Evolutionary conservation across 1,284 basidiomycete genomes (phyloP).

Genomic region (Gymnopus androsaceus): DNA sequence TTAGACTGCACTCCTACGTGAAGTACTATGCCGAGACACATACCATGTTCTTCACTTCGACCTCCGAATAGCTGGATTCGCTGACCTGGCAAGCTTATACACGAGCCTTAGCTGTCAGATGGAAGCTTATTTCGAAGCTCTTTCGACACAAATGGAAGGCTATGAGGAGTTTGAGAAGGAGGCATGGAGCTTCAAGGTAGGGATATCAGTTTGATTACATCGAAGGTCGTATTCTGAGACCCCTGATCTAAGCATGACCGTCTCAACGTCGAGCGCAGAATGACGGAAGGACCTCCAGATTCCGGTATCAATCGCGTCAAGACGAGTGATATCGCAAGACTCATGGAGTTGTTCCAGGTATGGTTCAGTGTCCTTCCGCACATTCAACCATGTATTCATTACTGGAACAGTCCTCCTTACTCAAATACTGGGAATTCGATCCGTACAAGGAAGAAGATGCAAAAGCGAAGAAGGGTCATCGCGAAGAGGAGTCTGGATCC

Average conservation of each 20-base stretch:
- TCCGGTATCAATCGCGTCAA: slow-evolving; percentile 49
- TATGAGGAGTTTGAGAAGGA: slow-evolving; percentile 75
- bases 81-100: slow-evolving; percentile 76
- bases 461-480: slow-evolving; percentile 19
- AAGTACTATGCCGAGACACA: slow-evolving; percentile 64
- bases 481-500: slow-evolving; percentile 32
- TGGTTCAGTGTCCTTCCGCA: neutral
- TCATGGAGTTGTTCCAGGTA: slow-evolving; percentile 83
- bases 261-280: slow-evolving; percentile 64
- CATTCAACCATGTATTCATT: slow-evolving; percentile 14
- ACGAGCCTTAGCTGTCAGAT: slow-evolving; percentile 75
- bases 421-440: slow-evolving; percentile 72
- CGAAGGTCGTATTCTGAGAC: neutral
- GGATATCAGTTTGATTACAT: slow-evolving; percentile 9
- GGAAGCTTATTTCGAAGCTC: slow-evolving; percentile 74
- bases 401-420: slow-evolving; percentile 38
- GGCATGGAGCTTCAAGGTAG: slow-evolving; percentile 75
- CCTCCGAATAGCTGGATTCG: slow-evolving; percentile 80
- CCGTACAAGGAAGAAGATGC: slow-evolving; percentile 40
- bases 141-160: slow-evolving; percentile 61
- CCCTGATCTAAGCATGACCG: slow-evolving; percentile 66
- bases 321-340: slow-evolving; percentile 77
- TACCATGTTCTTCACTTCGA: slow-evolving; percentile 85
- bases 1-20: slow-evolving; percentile 74
- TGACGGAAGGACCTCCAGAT: slow-evolving; percentile 43